Evolutionary conservation across 2,329 filamentous ascomycete species (phyloP).

Genomic region (Pseudogymnoascus sp.): DNA sequence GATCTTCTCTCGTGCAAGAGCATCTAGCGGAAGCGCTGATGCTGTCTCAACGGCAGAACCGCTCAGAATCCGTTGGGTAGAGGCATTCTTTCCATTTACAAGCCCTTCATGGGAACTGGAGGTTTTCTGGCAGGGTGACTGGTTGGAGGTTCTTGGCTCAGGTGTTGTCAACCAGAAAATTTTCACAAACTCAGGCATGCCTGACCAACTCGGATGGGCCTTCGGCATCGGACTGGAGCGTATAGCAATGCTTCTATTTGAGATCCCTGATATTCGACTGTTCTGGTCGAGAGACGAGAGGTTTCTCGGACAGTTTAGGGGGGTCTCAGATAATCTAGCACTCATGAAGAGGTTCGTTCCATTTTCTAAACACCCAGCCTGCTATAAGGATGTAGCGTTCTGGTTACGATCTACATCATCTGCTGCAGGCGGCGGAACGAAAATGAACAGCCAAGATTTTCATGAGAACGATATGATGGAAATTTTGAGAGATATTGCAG

Average conservation of each 20-base stretch:
- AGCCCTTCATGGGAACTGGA: conserved; percentile 94
- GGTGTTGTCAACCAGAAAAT: conserved; percentile 82
- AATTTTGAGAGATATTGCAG: conserved; percentile 73
- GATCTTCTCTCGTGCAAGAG: conserved; percentile 72
- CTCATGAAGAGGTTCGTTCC: conserved; percentile 61
- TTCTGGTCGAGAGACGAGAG: conserved; percentile 87
- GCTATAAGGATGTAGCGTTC: conserved; percentile 89
- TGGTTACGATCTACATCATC: conserved; percentile 58
- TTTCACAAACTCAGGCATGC: conserved; percentile 67
- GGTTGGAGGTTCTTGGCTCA: conserved; percentile 93
- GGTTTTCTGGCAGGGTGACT: conserved; percentile 87
- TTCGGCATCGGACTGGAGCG: conserved; percentile 92
- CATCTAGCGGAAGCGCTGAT: conserved; percentile 49
- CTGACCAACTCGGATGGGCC: conserved; percentile 79
- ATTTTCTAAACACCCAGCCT: conserved; percentile 86
- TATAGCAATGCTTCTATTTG: conserved; percentile 95
- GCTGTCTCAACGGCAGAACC: conserved; percentile 55
- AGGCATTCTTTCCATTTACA: conserved; percentile 96
- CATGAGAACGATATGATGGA: conserved; percentile 99
- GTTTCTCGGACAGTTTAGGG: conserved; percentile 79
- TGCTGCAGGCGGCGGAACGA: conserved; percentile 40
- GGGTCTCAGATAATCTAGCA: conserved; percentile 45
- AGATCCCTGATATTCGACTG: conserved; percentile 89
- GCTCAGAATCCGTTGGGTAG: conserved; percentile 83
- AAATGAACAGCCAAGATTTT: conserved; percentile 45